A percentile compares a stretch with the other conserved stretches of the same genome.
These are phyloP conservation scores for Boletus fagicola DNA, from an alignment of 768 basidiomycete genomes.

Conservation along the genomic window DNA sequence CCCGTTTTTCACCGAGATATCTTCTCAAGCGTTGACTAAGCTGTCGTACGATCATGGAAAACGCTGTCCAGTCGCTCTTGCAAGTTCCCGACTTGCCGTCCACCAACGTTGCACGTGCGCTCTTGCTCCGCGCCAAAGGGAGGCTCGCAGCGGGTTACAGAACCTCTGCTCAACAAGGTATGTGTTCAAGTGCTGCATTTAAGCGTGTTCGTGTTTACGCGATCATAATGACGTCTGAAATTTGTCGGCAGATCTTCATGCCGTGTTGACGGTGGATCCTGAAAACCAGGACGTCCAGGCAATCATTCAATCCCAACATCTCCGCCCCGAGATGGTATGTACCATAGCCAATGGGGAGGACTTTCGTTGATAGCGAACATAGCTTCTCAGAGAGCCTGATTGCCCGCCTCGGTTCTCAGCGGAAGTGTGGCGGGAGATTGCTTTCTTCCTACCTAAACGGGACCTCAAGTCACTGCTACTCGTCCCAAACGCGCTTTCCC, in stretches of 20 bases:
- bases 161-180: conserved; percentile 66
- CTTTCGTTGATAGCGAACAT: conserved; percentile 2
- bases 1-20: conserved; percentile 1
- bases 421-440: conserved; percentile 74
- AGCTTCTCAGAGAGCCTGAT: conserved; percentile 37
- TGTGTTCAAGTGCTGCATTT: background rate
- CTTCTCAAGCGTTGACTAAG: conserved; percentile 21
- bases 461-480: conserved; percentile 65
- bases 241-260: conserved; percentile 53
- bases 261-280: conserved; percentile 61
- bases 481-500: conserved; percentile 64
- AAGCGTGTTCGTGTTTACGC: background rate
- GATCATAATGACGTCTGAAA: conserved; percentile 6
- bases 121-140: conserved; percentile 64
- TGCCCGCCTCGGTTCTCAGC: conserved; percentile 56
- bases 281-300: conserved; percentile 68
- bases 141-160: conserved; percentile 59
- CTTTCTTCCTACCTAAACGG: conserved; percentile 54
- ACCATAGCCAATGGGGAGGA: background rate
- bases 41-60: conserved; percentile 65
- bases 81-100: conserved; percentile 52
- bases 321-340: conserved; percentile 56
- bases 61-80: conserved; percentile 70
- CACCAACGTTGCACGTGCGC: conserved; percentile 55
- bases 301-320: conserved; percentile 51